phyloP scores from a whole-genome alignment of 768 basidiomycete genomes.

The Lentinula lateritia region DNA sequence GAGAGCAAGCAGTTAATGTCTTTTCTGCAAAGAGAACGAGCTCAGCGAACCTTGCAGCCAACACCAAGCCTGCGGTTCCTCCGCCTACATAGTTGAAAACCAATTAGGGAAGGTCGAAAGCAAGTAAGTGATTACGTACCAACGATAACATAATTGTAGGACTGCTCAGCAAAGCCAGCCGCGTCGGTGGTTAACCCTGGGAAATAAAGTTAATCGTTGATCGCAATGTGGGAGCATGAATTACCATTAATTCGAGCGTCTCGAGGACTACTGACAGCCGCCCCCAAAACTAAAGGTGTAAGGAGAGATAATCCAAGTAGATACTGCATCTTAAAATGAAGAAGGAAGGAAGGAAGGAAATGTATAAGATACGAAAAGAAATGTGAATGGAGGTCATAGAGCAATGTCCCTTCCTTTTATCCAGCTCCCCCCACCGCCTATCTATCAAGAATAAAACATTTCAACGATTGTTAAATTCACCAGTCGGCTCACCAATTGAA shows the following conservation, averaged over 20 bases:
- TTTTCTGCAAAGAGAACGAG: no score
- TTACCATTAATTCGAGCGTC: neutral
- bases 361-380: neutral
- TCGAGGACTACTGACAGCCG: neutral
- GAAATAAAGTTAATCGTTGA: neutral
- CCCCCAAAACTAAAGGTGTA: neutral
- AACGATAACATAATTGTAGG: slow-evolving; percentile 1
- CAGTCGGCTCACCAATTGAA: neutral
- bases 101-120: neutral
- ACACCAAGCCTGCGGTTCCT: slow-evolving; percentile 14
- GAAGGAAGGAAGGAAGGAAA: neutral
- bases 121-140: neutral
- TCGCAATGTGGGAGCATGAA: neutral
- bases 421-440: neutral
- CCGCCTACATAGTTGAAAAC: neutral
- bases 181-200: slow-evolving; percentile 5
- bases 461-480: neutral
- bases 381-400: neutral
- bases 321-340: neutral
- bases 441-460: neutral
- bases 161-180: slow-evolving; percentile 1
- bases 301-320: neutral
- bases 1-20: neutral
- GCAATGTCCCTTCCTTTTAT: neutral
- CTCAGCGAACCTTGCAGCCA: slow-evolving; percentile 5